Base-by-base conservation (phyloP, 176 grass and related monocot genomes). In the Secale cereale region DNA sequence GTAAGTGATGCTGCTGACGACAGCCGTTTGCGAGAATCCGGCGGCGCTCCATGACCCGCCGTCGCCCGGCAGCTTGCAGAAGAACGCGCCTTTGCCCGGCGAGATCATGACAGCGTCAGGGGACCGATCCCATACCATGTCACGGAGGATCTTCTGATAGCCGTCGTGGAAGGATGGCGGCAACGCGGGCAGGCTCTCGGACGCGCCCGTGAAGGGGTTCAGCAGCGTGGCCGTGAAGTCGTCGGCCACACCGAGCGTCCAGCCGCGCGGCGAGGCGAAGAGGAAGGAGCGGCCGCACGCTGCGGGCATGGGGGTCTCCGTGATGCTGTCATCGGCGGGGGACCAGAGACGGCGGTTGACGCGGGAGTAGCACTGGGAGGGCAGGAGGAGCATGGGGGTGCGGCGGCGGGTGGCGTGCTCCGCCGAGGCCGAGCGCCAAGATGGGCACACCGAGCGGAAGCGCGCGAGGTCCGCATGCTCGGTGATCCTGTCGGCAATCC, bases 241-340 rank as follows among this genome's bases (percentile, higher is more conserved):
- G 68, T 41, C 13, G 78, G 23, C 76, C 84, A 79, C 66, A 56
- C 56, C 50, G 26, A 86, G 65, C 4, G 13, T 79, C 84, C 84
- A 86, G 37, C 84, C 76, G 8, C 23, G 52, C 14, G 22, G 4
- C 26, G 77, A 81, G 37, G 77, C 77, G 77, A 64, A 86, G 40
- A 86, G 56, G 85, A 81, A 86, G 3, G 28, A 25, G 19, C 12
- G 7, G 52, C 26, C 65, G 2, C 28, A 17, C 3, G 50, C 65
- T 17, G 52, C 27, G 7, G 50, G 76, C 10, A 79, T 2, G 1
- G 35, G 35, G 50, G 31, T 26, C 84, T 46, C 27, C 7, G 0
- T 2, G 13, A 86, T 8, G 37, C 54, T 13, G 76, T 62, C 76
- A 27, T 50, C 27, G 20, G 65, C 2, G 17, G 30, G 25, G 26